phyloP scores from a whole-genome alignment of 2,329 filamentous ascomycete species.

The Sarocladium oryzae region DNA sequence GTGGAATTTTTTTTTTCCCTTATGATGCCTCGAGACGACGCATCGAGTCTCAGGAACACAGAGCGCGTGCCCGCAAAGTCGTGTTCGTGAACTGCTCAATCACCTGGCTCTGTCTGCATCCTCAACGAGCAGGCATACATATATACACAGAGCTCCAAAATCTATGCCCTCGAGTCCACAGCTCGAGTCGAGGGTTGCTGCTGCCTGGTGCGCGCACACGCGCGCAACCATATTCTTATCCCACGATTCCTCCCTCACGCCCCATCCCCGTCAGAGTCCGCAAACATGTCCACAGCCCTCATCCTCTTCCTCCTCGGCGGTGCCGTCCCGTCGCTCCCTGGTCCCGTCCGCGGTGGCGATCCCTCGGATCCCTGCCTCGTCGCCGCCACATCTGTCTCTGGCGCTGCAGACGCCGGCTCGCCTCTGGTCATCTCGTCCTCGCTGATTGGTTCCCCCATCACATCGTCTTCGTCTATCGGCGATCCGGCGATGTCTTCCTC shows the following conservation, averaged over 20 bases:
- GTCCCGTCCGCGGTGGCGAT: background rate
- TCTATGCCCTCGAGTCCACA: too few relatives aligned
- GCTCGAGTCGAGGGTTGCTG: too few relatives aligned
- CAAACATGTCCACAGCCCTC: slow-evolving; percentile 82
- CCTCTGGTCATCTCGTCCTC: slow-evolving; percentile 42
- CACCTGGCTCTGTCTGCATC: too few relatives aligned
- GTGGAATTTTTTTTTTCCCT: too few relatives aligned
- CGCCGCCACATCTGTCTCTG: slow-evolving; percentile 15
- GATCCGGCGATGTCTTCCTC: slow-evolving; percentile 39
- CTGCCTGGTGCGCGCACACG: too few relatives aligned
- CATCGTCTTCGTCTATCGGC: slow-evolving; percentile 40
- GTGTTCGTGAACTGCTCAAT: too few relatives aligned
- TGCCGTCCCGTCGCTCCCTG: slow-evolving; percentile 16
- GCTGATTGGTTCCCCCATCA: slow-evolving; percentile 39
- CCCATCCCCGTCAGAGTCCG: slow-evolving; percentile 55
- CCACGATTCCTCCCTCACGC: background rate
- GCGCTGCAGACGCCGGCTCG: slow-evolving; percentile 16
- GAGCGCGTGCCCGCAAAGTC: too few relatives aligned
- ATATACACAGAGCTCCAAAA: too few relatives aligned
- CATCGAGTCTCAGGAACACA: too few relatives aligned
- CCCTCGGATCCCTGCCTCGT: slow-evolving; percentile 13
- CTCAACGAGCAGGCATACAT: too few relatives aligned
- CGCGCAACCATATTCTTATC: background rate
- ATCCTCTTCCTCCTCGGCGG: slow-evolving; percentile 50
- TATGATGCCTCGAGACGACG: too few relatives aligned